Base-by-base conservation (phyloP, 2,329 filamentous ascomycete species). In the Atkinsonella texensis region DNA sequence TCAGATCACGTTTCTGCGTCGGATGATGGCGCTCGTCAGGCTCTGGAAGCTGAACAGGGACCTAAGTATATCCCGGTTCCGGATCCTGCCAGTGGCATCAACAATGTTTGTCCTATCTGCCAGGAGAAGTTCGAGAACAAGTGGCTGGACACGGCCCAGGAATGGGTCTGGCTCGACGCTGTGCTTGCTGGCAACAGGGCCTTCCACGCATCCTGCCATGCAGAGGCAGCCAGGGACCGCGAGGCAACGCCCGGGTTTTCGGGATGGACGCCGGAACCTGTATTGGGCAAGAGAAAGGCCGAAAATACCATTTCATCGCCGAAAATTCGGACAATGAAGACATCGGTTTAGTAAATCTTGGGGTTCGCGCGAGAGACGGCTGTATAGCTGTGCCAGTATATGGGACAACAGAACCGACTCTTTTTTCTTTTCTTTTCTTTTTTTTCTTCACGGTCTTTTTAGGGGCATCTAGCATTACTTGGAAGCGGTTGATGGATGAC, bases 121-220 rank as follows among this genome's bases (percentile, higher is more conserved):
- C 90, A 95, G 66, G 93, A 98, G 65, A 85, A 86, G 58, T 97
- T 98, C 60, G 86, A 94, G 69, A 89, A 87, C 57, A 85, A 86
- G 57, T 97, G 89, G 85, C 83, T 91, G 7, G 89, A 94, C 60
- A 89, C 94, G 56, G 87, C 86, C 17, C 89, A 97, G 67, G 91
- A 98, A 62, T 97, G 90, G 79, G 91, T 98, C 41, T 97, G 93
- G 87, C 84, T 89, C 66, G 91, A 98, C 66, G 87, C 91, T 0
- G 75, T 87, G 48, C 79, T 84, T 57, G 80, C 94, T 32, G 87
- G 86, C 38, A 81, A 77, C 52, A 82, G 88, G 56, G 85, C 93
- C 15, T 97, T 89, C 61, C 93, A 98, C 67, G 89, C 85, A 11
- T 94, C 83, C 51, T 98, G 93, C 65, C 88, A 91, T 65, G 80